These are phyloP conservation scores for Tetrahymena thermophila DNA, from an alignment of 73 alveolate species.

Conservation along the genomic window DNA sequence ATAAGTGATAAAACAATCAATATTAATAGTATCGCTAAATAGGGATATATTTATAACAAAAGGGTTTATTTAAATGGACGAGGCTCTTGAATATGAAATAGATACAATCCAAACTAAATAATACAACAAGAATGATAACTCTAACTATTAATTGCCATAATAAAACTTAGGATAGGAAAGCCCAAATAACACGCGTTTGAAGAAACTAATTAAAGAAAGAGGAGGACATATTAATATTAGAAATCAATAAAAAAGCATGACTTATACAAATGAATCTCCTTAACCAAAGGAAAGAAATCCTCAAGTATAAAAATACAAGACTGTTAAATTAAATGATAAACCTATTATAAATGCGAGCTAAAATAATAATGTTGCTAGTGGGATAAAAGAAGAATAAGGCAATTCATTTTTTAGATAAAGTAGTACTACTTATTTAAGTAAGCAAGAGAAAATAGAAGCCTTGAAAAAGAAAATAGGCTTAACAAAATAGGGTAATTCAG, in stretches of 20 bases:
- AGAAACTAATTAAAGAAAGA: neutral
- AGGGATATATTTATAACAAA: no score
- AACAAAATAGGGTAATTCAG: neutral
- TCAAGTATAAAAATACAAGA: neutral
- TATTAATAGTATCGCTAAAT: neutral
- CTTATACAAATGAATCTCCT: neutral
- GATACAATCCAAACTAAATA: neutral
- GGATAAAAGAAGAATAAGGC: neutral
- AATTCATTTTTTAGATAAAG: neutral
- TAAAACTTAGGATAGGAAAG: neutral
- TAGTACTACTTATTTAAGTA: neutral
- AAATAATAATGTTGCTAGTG: neutral
- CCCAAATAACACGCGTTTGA: neutral
- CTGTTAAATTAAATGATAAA: neutral
- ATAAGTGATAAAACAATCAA: neutral
- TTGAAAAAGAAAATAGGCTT: neutral
- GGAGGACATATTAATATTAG: neutral
- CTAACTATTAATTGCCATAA: neutral
- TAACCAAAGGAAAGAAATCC: no score
- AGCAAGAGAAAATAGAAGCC: neutral
- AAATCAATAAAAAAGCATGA: neutral
- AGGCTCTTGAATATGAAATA: neutral
- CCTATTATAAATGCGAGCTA: neutral
- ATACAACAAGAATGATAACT: neutral
- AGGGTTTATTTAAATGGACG: neutral